Conservation (phyloP, 331 rosid genomes). For the Cydonia oblonga region DNA sequence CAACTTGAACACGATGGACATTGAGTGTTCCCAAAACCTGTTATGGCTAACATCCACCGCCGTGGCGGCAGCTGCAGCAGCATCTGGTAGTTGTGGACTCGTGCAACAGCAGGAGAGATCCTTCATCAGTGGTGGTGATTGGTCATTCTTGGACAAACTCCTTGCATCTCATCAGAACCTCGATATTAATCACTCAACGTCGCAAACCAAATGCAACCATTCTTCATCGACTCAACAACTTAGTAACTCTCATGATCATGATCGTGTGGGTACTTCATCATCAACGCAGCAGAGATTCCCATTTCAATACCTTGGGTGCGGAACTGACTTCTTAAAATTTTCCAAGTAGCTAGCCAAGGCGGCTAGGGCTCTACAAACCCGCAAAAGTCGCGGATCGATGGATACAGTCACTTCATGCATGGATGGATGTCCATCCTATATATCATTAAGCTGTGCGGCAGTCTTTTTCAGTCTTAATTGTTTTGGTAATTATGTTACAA, state of each 20-base stretch:
- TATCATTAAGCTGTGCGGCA: not conserved
- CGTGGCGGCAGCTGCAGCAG: not conserved
- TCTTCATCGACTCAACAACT: conserved; percentile 1
- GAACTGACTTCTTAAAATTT: conserved; percentile 44
- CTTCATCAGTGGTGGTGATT: conserved; percentile 35
- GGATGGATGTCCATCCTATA: not conserved
- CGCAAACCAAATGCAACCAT: conserved; percentile 19
- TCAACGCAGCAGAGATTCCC: conserved; percentile 53
- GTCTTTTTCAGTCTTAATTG: not conserved
- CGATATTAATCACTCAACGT: not conserved
- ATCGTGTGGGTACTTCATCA: conserved; percentile 13
- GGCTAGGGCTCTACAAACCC: not conserved
- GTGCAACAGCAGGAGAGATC: conserved; percentile 38
- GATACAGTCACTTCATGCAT: not conserved
- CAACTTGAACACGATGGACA: conserved; percentile 39
- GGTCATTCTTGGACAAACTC: conserved; percentile 92
- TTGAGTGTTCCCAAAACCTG: conserved; percentile 57
- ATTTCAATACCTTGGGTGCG: conserved; percentile 62
- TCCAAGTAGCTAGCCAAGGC: conserved; percentile 33
- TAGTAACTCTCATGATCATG: not conserved
- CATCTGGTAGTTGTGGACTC: conserved; percentile 20
- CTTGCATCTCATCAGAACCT: conserved; percentile 40
- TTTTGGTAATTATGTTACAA: conserved; percentile 1
- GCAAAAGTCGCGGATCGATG: not conserved
- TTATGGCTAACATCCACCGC: conserved; percentile 41